Base-by-base conservation (phyloP, 2,329 filamentous ascomycete genomes). In the Penicillium frequentans region DNA sequence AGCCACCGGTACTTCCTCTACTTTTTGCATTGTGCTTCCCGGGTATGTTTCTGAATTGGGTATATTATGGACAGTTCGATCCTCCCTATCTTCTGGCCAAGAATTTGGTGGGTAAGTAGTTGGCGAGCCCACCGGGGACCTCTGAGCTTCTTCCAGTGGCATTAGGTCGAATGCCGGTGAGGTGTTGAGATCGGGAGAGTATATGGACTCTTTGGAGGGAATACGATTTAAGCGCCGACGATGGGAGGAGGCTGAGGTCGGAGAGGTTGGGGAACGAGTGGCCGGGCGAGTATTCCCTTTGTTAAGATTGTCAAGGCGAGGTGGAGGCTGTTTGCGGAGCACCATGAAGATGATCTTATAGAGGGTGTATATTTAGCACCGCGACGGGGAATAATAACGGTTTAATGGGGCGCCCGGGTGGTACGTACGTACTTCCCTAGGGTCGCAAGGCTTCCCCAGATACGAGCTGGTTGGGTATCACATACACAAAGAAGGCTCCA, bases 161-260 rank as follows among this genome's bases (percentile, higher is more conserved):
- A 73, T 75, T 29, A 74, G 61, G 54, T 73, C 71, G 47, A 75
- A 75, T 1, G 72, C 72, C 7, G 72, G 71, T 0, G 73, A 74
- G 1, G 70, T 75, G 49, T 73, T 69, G 47, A 75, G 66, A 56
- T 75, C 72, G 5, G 73, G 73, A 8, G 72, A 75, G 54, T 71
- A 75, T 24, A 74, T 61, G 5, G 71, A 70, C 33, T 73, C 70
- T 50, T 68, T 61, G 10, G 70, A 69, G 14, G 67, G 64, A 47
- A 68, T 54, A 21, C 62, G 67, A 49, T 67, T 67, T 19, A 71
- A 54, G 37, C 60, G 67, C 52, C 65, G 68, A n/a, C 61, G 64
- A 10, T 65, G 71, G 16, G 67, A 64, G 39, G 63, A 69, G 56
- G 63, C 66, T 27, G 62, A 63, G 54, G 66, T 68, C 39, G 66